Evolutionary conservation across 1,284 basidiomycete species (phyloP), one percentile per base, ranked within the genome.

Genomic region (Ceratobasidium sp.): DNA sequence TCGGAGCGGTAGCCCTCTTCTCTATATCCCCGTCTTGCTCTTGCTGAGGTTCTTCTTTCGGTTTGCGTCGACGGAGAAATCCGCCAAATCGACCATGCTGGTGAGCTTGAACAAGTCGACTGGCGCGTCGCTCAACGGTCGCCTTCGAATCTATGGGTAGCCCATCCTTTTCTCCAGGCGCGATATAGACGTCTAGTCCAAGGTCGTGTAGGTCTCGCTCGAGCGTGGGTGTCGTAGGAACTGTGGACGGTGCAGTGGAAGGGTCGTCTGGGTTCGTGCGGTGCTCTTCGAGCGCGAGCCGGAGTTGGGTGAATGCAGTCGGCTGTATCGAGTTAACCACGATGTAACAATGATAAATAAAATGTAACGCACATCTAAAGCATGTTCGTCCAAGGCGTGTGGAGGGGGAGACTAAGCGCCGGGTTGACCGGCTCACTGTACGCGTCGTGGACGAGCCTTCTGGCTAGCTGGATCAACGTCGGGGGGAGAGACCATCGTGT

Each of bases 251-350:
- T 29, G 64, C 44, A 29, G 75, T 72, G 54, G 31, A 29, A 73
- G 77, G 19, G 50, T 76, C 57, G 78, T 72, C 75, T 74, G 82
- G 79, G 62, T 77, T 73, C 22, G 80, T 78, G 73, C 78, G 78
- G 72, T 86, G 84, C 36, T 79, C 82, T 75, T 86, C 84, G 33
- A 87, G 81, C 2, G 85, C 86, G 66, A 80, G 79, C 9, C 83
- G 85, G 19, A 90, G 84, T 8, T 81, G 85, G 74, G 86, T 82
- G 67, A 90, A 89, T 1, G 87, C 84, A 56, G 82, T 79, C 2
- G 87, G 85, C 89, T 90, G 75, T 51, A 22, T 29, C 66, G 31
- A 51, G 36, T 41, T 41, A 41, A 41, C 36, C 36, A 41, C 36
- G 6, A 45, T 8, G 27, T 64, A 15, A 75, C 33, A 51, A 56